Evolutionary conservation across 495 filamentous ascomycete species (phyloP).

Genomic region (Ramalina intermedia): DNA sequence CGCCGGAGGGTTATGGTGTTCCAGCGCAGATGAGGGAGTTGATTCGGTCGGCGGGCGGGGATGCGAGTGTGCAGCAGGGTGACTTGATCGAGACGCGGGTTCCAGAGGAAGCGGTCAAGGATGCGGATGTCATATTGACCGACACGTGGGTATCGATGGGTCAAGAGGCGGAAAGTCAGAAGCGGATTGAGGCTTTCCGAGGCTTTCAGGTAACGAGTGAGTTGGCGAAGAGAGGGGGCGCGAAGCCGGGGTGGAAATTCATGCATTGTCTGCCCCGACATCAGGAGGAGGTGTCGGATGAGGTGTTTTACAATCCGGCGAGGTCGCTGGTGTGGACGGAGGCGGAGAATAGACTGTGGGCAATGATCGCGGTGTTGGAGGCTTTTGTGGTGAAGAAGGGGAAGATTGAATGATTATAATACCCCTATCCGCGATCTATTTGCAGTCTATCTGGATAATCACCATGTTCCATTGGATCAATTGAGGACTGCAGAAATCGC

Average conservation of each 20-base stretch:
- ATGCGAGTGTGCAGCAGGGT: constrained; percentile 40
- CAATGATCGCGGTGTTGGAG: constrained; percentile 72
- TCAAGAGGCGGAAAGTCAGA: constrained; percentile 69
- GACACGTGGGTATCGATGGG: constrained; percentile 98
- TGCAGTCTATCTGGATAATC: no score
- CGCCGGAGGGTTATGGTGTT: constrained; percentile 70
- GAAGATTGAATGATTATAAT: constrained; percentile 28
- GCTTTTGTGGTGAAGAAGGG: constrained; percentile 87
- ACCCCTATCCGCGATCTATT: no score
- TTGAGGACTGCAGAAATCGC: not conserved
- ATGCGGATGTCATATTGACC: constrained; percentile 81
- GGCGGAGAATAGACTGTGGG: constrained; percentile 88
- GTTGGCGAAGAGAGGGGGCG: constrained; percentile 69
- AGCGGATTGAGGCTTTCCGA: constrained; percentile 63
- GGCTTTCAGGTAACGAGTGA: constrained; percentile 83
- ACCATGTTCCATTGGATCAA: no score
- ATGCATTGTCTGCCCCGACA: constrained; percentile 98
- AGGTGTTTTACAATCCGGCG: constrained; percentile 67
- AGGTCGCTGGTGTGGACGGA: constrained; percentile 81
- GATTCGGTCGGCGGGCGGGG: constrained; percentile 45
- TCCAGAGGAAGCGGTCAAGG: constrained; percentile 78
- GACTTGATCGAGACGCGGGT: constrained; percentile 56
- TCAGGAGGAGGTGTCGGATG: constrained; percentile 83
- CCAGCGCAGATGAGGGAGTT: constrained; percentile 52
- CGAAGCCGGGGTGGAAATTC: constrained; percentile 84